Evolutionary conservation across 116 monocot species (phyloP).

Genomic region (Papilionanthe hybrid): DNA sequence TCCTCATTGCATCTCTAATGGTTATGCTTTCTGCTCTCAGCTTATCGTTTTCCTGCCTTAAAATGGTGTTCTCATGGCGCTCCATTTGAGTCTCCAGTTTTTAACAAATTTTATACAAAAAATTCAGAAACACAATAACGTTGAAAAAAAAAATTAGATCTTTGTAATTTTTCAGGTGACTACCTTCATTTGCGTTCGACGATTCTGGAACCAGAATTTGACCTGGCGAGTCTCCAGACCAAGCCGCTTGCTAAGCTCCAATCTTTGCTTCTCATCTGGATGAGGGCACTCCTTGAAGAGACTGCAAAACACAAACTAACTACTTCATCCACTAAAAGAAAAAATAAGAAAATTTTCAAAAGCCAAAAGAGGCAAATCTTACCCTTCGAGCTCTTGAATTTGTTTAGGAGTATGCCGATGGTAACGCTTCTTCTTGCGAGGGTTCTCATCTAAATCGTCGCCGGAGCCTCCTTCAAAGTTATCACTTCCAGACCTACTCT

Average conservation of each 20-base stretch:
- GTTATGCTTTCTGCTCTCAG: slow-evolving; percentile 77
- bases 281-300: slow-evolving; percentile 98
- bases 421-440: slow-evolving; percentile 63
- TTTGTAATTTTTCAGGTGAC: not conserved
- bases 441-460: slow-evolving; percentile 73
- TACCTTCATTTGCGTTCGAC: slow-evolving; percentile 99
- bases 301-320: slow-evolving; percentile 12
- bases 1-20: slow-evolving; percentile 69
- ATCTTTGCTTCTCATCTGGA: slow-evolving; percentile 95
- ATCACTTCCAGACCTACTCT: slow-evolving; percentile 82
- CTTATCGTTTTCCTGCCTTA: slow-evolving; percentile 91
- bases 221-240: slow-evolving; percentile 76
- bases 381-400: slow-evolving; percentile 97
- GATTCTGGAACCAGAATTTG: slow-evolving; percentile 99
- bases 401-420: slow-evolving; percentile 96
- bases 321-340: not conserved
- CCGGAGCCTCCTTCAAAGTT: slow-evolving; percentile 75
- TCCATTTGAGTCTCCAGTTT: slow-evolving; percentile 78
- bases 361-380: not conserved
- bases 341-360: not conserved
- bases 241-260: slow-evolving; percentile 76
- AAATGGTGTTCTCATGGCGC: slow-evolving; percentile 82
- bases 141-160: not conserved
- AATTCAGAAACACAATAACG: not conserved
- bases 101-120: not conserved